These are phyloP conservation scores for Plectranthus barbatus DNA, from an alignment of 257 asterid species.

Conservation along the genomic window DNA sequence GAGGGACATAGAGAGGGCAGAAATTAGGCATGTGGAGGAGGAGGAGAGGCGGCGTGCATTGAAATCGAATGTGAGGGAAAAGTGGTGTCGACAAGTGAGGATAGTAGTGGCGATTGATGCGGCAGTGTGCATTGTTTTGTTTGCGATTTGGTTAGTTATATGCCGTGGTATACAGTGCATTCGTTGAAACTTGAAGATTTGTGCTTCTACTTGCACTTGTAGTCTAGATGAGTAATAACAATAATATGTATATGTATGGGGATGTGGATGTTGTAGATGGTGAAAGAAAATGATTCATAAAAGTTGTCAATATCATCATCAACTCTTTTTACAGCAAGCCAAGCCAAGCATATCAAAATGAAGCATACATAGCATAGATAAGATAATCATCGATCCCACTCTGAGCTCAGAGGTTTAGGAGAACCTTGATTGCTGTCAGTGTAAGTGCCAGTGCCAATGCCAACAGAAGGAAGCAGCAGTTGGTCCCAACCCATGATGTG, in stretches of 20 bases:
- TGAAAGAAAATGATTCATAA: too few relatives aligned
- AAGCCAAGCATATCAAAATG: neutral
- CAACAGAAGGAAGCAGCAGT: conserved; percentile 21
- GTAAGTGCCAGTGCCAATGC: neutral
- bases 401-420: conserved; percentile 40
- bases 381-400: conserved; percentile 62
- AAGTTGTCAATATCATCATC: neutral
- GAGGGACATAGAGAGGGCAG: conserved; percentile 45
- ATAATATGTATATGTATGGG: too few relatives aligned
- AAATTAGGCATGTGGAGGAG: conserved; percentile 38
- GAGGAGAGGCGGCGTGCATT: too few relatives aligned
- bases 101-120: conserved; percentile 61
- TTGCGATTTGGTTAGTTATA: conserved; percentile 57
- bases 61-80: conserved; percentile 20
- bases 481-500: conserved; percentile 93
- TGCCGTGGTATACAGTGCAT: conserved; percentile 62
- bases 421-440: conserved; percentile 7
- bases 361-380: neutral
- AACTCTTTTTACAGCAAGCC: conserved; percentile 11
- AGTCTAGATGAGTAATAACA: too few relatives aligned
- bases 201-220: too few relatives aligned
- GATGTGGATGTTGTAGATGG: too few relatives aligned
- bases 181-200: conserved; percentile 25
- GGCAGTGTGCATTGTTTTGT: conserved; percentile 43
- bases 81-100: conserved; percentile 60